These are phyloP conservation scores for Taphrina sp. DNA, from an alignment of 1,139 yeast species.

Conservation along the genomic window DNA sequence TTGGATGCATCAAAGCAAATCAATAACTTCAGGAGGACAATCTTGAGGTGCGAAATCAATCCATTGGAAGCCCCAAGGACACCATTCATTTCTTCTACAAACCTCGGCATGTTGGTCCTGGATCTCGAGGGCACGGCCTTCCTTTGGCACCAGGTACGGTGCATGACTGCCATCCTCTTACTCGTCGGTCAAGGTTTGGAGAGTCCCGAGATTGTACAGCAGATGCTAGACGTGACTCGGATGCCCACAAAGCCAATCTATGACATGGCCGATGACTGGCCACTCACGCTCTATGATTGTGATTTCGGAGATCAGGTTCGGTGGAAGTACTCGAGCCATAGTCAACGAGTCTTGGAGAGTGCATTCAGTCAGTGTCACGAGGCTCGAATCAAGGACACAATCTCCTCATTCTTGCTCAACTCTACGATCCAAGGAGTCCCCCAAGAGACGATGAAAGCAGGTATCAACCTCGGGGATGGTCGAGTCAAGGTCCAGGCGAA, in stretches of 20 bases:
- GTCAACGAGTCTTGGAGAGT: constrained; percentile 37
- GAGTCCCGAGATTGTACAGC: constrained; percentile 54
- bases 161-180: constrained; percentile 84
- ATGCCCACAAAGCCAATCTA: constrained; percentile 73
- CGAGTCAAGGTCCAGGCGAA: constrained; percentile 56
- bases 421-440: constrained; percentile 44
- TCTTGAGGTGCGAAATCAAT: constrained; percentile 55
- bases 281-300: constrained; percentile 84
- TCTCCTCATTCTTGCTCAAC: constrained; percentile 43
- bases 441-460: constrained; percentile 41
- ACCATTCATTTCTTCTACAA: constrained; percentile 33
- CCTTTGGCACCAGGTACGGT: constrained; percentile 96
- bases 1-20: constrained; percentile 92
- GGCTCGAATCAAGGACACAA: constrained; percentile 37
- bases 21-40: constrained; percentile 63
- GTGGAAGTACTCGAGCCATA: constrained; percentile 29
- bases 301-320: constrained; percentile 47
- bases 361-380: constrained; percentile 38
- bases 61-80: constrained; percentile 41
- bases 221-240: constrained; percentile 58
- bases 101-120: constrained; percentile 55
- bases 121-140: constrained; percentile 87
- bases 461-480: constrained; percentile 70
- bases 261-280: constrained; percentile 91
- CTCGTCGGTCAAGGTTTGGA: constrained; percentile 79